phyloP scores from a whole-genome alignment of 1,284 basidiomycete species.

The Sporisorium sorghi region DNA sequence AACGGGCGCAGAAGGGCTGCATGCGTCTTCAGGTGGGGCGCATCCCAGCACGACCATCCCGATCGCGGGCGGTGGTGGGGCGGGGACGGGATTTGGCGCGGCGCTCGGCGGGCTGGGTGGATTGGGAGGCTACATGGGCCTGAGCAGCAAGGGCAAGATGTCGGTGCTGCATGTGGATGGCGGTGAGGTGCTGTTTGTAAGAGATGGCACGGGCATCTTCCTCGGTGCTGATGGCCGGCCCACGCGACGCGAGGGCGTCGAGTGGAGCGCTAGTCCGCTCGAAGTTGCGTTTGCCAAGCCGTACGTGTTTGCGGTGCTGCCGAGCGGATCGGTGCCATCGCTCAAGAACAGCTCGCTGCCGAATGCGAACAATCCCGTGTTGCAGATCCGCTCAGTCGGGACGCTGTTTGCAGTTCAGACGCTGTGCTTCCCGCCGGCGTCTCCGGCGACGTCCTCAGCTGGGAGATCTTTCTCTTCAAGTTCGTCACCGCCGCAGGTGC shows the following conservation, averaged over 20 bases:
- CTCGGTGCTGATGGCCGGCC: slow-evolving; percentile 78
- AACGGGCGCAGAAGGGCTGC: slow-evolving; percentile 6
- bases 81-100: slow-evolving; percentile 35
- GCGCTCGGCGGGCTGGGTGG: slow-evolving; percentile 74
- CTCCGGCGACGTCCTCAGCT: not conserved
- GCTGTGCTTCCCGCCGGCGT: slow-evolving; percentile 50
- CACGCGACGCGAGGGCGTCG: slow-evolving; percentile 75
- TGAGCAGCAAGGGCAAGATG: slow-evolving; percentile 77
- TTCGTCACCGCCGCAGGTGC: slow-evolving; percentile 38
- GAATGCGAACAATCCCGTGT: slow-evolving; percentile 43
- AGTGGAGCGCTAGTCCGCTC: slow-evolving; percentile 85
- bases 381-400: slow-evolving; percentile 56
- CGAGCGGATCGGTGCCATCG: slow-evolving; percentile 48
- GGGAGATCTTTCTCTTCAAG: slow-evolving; percentile 6
- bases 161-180: slow-evolving; percentile 77
- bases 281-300: slow-evolving; percentile 85
- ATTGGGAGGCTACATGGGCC: slow-evolving; percentile 87
- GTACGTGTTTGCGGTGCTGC: slow-evolving; percentile 77
- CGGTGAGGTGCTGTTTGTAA: slow-evolving; percentile 59
- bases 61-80: slow-evolving; percentile 16
- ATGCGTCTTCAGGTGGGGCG: slow-evolving; percentile 12
- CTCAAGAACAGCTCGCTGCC: slow-evolving; percentile 37
- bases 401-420: slow-evolving; percentile 60
- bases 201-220: slow-evolving; percentile 73
- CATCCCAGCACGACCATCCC: slow-evolving; percentile 32